phyloP scores from a whole-genome alignment of 2,329 filamentous ascomycete species.

The Aplosporella prunicola region DNA sequence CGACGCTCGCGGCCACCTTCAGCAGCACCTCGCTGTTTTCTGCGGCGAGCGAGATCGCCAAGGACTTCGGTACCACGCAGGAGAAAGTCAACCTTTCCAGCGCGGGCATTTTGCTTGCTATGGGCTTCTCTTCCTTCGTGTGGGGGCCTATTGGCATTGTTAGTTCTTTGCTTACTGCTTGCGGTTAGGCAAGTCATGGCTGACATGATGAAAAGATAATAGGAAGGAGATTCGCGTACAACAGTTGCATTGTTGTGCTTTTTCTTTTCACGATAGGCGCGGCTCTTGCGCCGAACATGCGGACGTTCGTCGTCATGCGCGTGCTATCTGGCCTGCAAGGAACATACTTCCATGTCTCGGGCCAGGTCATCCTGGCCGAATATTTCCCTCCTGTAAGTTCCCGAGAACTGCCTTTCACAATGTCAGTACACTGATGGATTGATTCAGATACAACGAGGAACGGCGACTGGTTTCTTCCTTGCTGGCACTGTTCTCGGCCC shows the following conservation, averaged over 20 bases:
- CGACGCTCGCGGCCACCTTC: constrained; percentile 33
- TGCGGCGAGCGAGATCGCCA: constrained; percentile 31
- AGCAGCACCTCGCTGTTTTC: constrained; percentile 34
- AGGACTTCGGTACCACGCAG: constrained; percentile 27
- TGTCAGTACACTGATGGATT: neutral
- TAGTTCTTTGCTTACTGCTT: neutral
- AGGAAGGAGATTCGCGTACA: constrained; percentile 13
- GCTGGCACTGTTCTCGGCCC: constrained; percentile 34
- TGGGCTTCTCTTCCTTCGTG: constrained; percentile 14
- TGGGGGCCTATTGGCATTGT: constrained; percentile 15
- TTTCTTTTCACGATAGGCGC: constrained; percentile 14
- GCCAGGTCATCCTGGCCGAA: constrained; percentile 16
- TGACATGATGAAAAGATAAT: constrained; percentile 9
- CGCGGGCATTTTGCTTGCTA: constrained; percentile 14
- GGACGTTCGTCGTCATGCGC: constrained; percentile 14
- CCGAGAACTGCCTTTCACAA: neutral
- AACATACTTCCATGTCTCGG: constrained; percentile 15
- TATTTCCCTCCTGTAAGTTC: constrained; percentile 15
- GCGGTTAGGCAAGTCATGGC: neutral
- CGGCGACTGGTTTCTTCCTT: constrained; percentile 36
- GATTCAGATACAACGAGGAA: constrained; percentile 30
- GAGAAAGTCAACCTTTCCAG: constrained; percentile 14
- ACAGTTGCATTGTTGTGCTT: constrained; percentile 12
- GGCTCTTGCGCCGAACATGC: constrained; percentile 12
- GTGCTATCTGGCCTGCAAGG: constrained; percentile 15